Evolutionary conservation across 441 rosid genomes (phyloP).

Genomic region (Daphne laureola): DNA sequence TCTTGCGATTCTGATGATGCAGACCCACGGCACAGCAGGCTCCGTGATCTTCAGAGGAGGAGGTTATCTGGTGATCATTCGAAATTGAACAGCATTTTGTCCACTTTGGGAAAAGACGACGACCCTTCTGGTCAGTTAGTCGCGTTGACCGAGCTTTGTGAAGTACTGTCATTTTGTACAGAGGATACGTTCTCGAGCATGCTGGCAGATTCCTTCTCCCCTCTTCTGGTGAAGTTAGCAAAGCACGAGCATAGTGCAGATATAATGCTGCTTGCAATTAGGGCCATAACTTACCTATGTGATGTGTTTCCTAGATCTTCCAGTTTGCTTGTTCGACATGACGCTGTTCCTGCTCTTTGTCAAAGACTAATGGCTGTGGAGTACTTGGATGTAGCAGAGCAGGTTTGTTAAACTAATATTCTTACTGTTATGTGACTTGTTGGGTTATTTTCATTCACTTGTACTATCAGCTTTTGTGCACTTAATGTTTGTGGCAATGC

Average conservation of each 20-base stretch:
- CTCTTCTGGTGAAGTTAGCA: conserved; percentile 69
- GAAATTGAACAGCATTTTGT: conserved; percentile 53
- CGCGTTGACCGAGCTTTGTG: conserved; percentile 82
- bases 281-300: conserved; percentile 90
- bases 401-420: conserved; percentile 32
- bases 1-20: conserved; percentile 82
- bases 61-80: conserved; percentile 61
- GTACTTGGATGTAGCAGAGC: conserved; percentile 96
- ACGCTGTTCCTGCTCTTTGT: conserved; percentile 79
- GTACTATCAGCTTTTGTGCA: too few relatives aligned
- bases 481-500: too few relatives aligned
- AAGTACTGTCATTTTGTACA: conserved; percentile 79
- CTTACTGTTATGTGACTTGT: conserved; percentile 1
- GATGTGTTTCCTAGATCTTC: conserved; percentile 93
- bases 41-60: conserved; percentile 57
- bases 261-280: conserved; percentile 71
- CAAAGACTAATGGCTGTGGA: conserved; percentile 68
- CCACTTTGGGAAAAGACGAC: conserved; percentile 43
- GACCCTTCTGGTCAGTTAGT: conserved; percentile 58
- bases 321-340: conserved; percentile 63
- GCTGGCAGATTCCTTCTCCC: conserved; percentile 73
- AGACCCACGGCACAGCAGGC: conserved; percentile 37
- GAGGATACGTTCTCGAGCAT: conserved; percentile 67
- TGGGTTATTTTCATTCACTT: not conserved
- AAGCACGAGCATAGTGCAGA: conserved; percentile 58